Conservation (phyloP, 768 basidiomycete genomes). For the Pleurotus djamor region DNA sequence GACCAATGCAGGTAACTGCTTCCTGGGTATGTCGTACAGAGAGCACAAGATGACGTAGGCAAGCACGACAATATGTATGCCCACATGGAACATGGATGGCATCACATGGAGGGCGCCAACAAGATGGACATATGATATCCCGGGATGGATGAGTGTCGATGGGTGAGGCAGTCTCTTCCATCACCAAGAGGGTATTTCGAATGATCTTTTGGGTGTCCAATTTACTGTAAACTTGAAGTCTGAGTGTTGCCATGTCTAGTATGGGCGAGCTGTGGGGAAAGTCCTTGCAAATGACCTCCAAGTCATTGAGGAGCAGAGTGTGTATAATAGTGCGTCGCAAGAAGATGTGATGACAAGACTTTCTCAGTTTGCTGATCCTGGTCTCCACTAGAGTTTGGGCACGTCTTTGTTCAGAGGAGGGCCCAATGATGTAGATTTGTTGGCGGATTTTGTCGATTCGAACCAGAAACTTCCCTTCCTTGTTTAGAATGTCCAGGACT, state of each 20-base stretch:
- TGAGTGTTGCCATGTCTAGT: constrained; percentile 41
- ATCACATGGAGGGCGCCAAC: constrained; percentile 29
- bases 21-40: constrained; percentile 23
- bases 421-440: constrained; percentile 38
- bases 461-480: constrained; percentile 30
- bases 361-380: not conserved
- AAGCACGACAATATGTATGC: constrained; percentile 50
- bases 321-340: constrained; percentile 19
- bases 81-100: constrained; percentile 39
- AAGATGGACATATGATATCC: constrained; percentile 33
- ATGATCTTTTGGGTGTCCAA: constrained; percentile 24
- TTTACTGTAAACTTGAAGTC: constrained; percentile 34
- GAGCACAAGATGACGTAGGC: constrained; percentile 42
- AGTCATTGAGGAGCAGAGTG: constrained; percentile 32
- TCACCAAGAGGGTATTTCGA: constrained; percentile 16
- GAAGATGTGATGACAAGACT: not conserved
- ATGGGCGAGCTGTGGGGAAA: constrained; percentile 33
- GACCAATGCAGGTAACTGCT: not conserved
- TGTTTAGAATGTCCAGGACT: constrained; percentile 33
- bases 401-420: constrained; percentile 19
- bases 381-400: constrained; percentile 24
- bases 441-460: constrained; percentile 35
- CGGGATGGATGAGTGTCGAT: not conserved
- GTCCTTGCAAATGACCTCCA: not conserved
- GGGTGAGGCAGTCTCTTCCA: constrained; percentile 9